These are phyloP conservation scores for Backusella morwellensis DNA, from an alignment of 192 early-diverging fungal species.

Conservation along the genomic window DNA sequence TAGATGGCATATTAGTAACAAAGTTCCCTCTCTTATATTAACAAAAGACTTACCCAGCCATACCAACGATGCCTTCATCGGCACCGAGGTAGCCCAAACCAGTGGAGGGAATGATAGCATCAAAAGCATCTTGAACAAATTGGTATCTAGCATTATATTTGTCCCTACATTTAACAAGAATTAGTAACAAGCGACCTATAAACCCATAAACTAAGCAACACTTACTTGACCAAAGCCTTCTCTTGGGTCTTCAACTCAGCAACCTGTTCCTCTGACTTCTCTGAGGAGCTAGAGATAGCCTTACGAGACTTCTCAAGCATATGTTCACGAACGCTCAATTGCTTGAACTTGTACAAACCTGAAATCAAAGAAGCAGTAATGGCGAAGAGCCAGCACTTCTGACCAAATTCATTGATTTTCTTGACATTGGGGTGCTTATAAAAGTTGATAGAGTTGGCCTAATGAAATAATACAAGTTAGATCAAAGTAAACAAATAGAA, in stretches of 20 bases:
- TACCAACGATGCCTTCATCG: slow-evolving; percentile 68
- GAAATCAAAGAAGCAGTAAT: slow-evolving; percentile 60
- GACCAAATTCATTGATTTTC: slow-evolving; percentile 53
- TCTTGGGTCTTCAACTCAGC: slow-evolving; percentile 38
- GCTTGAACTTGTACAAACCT: slow-evolving; percentile 64
- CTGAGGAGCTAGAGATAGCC: slow-evolving; percentile 14
- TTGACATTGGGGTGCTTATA: slow-evolving; percentile 50
- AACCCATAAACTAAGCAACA: not conserved
- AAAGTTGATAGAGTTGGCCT: slow-evolving; percentile 26
- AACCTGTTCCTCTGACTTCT: slow-evolving; percentile 30
- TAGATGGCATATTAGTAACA: not conserved
- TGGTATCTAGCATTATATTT: slow-evolving; percentile 44
- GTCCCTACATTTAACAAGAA: slow-evolving; percentile 47
- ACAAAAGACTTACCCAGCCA: slow-evolving; percentile 54
- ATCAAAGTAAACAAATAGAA: not conserved
- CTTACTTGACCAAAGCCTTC: slow-evolving; percentile 46
- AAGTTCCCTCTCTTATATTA: too few relatives aligned
- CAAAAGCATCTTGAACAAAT: slow-evolving; percentile 66
- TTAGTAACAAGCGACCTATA: not conserved
- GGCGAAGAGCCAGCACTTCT: slow-evolving; percentile 68
- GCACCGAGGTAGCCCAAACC: slow-evolving; percentile 60
- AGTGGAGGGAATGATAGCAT: slow-evolving; percentile 69
- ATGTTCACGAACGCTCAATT: slow-evolving; percentile 46
- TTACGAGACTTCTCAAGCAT: slow-evolving; percentile 30
- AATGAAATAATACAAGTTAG: not conserved